These are phyloP conservation scores for Pyrus communis DNA, from an alignment of 306 rosid species.

Conservation along the genomic window DNA sequence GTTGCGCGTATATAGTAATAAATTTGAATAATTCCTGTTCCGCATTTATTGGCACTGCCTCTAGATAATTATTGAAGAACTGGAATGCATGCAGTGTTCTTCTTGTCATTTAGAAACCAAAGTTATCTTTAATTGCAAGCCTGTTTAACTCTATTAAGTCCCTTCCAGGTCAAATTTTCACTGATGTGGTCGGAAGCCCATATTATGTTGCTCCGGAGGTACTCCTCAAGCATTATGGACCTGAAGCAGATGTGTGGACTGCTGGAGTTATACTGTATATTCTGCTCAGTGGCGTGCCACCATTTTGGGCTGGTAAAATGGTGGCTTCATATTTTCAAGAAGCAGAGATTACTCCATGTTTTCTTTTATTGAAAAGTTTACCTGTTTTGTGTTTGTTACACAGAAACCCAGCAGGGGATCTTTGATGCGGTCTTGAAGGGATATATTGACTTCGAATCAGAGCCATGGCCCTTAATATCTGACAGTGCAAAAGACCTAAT, in stretches of 20 bases:
- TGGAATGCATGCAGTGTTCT: background rate
- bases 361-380: slow-evolving; percentile 21
- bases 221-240: slow-evolving; percentile 92
- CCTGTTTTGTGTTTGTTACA: slow-evolving; percentile 40
- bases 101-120: background rate
- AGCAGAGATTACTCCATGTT: slow-evolving; percentile 8
- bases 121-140: background rate
- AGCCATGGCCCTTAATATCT: slow-evolving; percentile 90
- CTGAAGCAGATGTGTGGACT: slow-evolving; percentile 95
- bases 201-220: slow-evolving; percentile 98
- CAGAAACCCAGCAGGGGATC: slow-evolving; percentile 97
- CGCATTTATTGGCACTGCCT: background rate
- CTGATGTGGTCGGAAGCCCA: slow-evolving; percentile 96
- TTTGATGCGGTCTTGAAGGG: slow-evolving; percentile 95
- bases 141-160: slow-evolving; percentile 21
- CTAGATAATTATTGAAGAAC: background rate
- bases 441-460: slow-evolving; percentile 83
- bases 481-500: slow-evolving; percentile 80
- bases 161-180: slow-evolving; percentile 72
- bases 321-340: background rate
- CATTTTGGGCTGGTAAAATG: slow-evolving; percentile 87
- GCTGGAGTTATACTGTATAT: slow-evolving; percentile 90
- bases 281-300: slow-evolving; percentile 89
- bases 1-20: background rate
- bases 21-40: background rate